Evolutionary conservation across 176 grass and related monocot species (phyloP).

Genomic region (Musa itinerans): DNA sequence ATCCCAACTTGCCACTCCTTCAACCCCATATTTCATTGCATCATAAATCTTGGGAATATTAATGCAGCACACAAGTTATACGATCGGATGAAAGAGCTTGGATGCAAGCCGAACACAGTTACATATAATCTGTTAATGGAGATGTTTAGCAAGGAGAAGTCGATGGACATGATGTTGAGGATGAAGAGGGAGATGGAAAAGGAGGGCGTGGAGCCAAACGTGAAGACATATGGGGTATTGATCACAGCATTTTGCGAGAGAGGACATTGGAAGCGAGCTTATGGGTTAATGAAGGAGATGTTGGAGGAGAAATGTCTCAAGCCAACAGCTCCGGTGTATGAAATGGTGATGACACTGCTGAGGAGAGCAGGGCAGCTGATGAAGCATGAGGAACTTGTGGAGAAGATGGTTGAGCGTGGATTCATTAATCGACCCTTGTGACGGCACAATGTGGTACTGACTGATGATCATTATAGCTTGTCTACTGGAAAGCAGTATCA

Average conservation of each 20-base stretch:
- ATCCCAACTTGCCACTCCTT: constrained; percentile 72
- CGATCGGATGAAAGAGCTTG: constrained; percentile 62
- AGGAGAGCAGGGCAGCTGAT: constrained; percentile 58
- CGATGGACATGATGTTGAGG: constrained; percentile 88
- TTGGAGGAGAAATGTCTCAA: constrained; percentile 68
- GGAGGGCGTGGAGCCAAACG: constrained; percentile 63
- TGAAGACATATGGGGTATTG: constrained; percentile 50
- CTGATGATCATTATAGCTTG: not conserved
- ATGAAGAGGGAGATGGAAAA: constrained; percentile 78
- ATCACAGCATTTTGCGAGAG: constrained; percentile 57
- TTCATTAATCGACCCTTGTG: constrained; percentile 30
- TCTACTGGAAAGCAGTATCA: too few species aligned
- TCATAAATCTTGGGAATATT: constrained; percentile 46
- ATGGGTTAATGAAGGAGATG: constrained; percentile 49
- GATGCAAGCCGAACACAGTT: constrained; percentile 55
- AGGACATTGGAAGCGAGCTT: constrained; percentile 62
- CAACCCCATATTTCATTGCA: constrained; percentile 64
- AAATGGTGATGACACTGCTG: constrained; percentile 51
- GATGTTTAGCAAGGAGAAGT: constrained; percentile 67
- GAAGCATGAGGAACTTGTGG: constrained; percentile 61
- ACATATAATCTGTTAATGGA: constrained; percentile 77
- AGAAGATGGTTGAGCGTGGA: constrained; percentile 57
- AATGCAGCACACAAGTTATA: constrained; percentile 48
- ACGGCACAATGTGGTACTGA: constrained; percentile 9
- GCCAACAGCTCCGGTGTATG: constrained; percentile 39